phyloP scores from a whole-genome alignment of 371 early-diverging fungal species.

The Syncephalastrum racemosum region DNA sequence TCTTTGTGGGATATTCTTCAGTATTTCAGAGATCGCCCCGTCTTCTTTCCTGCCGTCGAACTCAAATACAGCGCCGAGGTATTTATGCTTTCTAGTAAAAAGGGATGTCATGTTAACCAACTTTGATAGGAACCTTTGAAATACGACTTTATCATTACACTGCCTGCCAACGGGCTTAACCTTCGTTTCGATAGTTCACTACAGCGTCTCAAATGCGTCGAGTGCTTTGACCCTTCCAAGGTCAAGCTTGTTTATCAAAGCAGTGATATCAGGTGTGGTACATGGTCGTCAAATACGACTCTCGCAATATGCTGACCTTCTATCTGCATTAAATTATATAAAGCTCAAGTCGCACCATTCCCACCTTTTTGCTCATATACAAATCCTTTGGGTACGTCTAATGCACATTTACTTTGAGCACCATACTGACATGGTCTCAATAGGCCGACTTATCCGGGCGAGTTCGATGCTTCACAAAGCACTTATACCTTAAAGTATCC shows the following conservation, averaged over 20 bases:
- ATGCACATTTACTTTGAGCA: neutral
- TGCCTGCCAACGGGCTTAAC: constrained; percentile 63
- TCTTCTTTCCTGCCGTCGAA: constrained; percentile 63
- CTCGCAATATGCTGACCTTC: constrained; percentile 1
- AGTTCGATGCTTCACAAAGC: constrained; percentile 51
- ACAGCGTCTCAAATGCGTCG: constrained; percentile 65
- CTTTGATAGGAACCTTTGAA: constrained; percentile 53
- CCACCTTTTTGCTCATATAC: constrained; percentile 69
- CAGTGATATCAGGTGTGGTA: constrained; percentile 62
- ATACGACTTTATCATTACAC: constrained; percentile 59
- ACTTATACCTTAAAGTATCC: constrained; percentile 71
- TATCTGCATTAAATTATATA: constrained; percentile 1
- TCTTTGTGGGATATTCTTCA: constrained; percentile 58
- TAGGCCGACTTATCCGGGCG: constrained; percentile 69
- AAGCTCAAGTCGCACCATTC: constrained; percentile 62
- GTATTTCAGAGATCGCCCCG: constrained; percentile 49
- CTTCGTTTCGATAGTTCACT: constrained; percentile 62
- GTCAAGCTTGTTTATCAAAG: constrained; percentile 64
- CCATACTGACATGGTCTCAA: constrained; percentile 1
- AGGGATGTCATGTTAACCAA: neutral
- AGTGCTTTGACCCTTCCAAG: constrained; percentile 62
- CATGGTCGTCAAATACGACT: neutral
- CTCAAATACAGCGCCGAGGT: constrained; percentile 68
- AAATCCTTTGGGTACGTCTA: constrained; percentile 64
- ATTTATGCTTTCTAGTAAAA: constrained; percentile 4